A percentile compares a stretch with the other conserved stretches of the same genome.
These are phyloP conservation scores for Pyrus hybrid DNA, from an alignment of 331 rosid genomes.

Conservation along the genomic window DNA sequence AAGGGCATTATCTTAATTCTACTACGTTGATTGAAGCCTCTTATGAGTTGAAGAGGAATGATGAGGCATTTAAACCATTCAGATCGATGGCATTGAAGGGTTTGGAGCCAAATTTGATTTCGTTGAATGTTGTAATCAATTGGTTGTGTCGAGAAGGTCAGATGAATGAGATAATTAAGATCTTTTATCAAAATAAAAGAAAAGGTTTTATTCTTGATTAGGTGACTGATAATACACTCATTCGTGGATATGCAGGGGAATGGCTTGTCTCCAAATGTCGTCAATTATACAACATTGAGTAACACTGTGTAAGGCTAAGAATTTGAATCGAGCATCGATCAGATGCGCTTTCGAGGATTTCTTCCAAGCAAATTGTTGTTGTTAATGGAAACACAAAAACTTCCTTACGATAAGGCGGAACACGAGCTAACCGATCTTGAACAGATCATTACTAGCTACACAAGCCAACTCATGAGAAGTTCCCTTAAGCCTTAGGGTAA, in stretches of 20 bases:
- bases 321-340: slow-evolving; percentile 61
- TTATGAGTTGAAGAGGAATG: slow-evolving; percentile 43
- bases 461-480: too few relatives aligned
- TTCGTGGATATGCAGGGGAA: slow-evolving; percentile 64
- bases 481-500: too few relatives aligned
- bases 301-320: slow-evolving; percentile 68
- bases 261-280: slow-evolving; percentile 75
- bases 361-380: slow-evolving; percentile 23
- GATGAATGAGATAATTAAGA: slow-evolving; percentile 41
- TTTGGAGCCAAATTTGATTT: slow-evolving; percentile 63
- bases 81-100: slow-evolving; percentile 44
- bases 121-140: slow-evolving; percentile 65
- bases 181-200: slow-evolving; percentile 54
- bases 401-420: too few relatives aligned
- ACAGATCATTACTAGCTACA: too few relatives aligned
- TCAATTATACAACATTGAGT: slow-evolving; percentile 74
- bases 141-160: slow-evolving; percentile 65
- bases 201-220: slow-evolving; percentile 57
- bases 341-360: slow-evolving; percentile 67
- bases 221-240: slow-evolving; percentile 64
- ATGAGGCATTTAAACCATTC: slow-evolving; percentile 47
- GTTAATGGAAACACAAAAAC: too few relatives aligned
- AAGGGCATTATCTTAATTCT: neutral
- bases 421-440: too few relatives aligned
- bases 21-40: slow-evolving; percentile 58